These are phyloP conservation scores for Phoenix roebelenii DNA, from an alignment of 176 grass and related monocot species.

Conservation along the genomic window DNA sequence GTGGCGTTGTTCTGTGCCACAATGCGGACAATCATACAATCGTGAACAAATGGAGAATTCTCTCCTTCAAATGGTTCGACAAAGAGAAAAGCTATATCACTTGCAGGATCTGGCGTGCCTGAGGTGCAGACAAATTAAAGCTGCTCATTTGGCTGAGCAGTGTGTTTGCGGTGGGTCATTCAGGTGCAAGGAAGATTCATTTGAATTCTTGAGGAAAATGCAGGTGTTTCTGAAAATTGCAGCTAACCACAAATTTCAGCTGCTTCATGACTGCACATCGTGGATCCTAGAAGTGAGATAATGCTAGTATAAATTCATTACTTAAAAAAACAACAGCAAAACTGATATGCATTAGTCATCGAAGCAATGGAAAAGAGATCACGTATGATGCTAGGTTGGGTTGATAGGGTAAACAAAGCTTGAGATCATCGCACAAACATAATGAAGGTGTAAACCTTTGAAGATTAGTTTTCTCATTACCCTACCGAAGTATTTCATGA, in stretches of 20 bases:
- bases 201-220: constrained; percentile 64
- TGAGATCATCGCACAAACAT: too few relatives aligned
- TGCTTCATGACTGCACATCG: constrained; percentile 57
- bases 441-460: too few relatives aligned
- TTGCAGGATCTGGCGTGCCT: constrained; percentile 79
- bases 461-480: too few relatives aligned
- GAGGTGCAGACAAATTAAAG: constrained; percentile 85
- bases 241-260: constrained; percentile 40
- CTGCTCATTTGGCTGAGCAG: constrained; percentile 64
- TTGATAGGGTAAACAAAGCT: too few relatives aligned
- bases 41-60: constrained; percentile 72
- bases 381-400: too few relatives aligned
- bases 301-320: too few relatives aligned
- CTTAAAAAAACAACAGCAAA: too few relatives aligned
- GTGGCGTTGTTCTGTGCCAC: constrained; percentile 45
- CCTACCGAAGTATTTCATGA: too few relatives aligned
- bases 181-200: constrained; percentile 52
- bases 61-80: constrained; percentile 73
- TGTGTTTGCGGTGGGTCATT: constrained; percentile 81
- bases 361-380: too few relatives aligned
- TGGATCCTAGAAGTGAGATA: constrained; percentile 64
- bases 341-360: too few relatives aligned
- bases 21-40: constrained; percentile 76
- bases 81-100: constrained; percentile 92
- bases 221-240: constrained; percentile 55